Evolutionary conservation across 345 rosid genomes (phyloP), one percentile per base, ranked within the genome.

Genomic region (Eucalyptus marginata): DNA sequence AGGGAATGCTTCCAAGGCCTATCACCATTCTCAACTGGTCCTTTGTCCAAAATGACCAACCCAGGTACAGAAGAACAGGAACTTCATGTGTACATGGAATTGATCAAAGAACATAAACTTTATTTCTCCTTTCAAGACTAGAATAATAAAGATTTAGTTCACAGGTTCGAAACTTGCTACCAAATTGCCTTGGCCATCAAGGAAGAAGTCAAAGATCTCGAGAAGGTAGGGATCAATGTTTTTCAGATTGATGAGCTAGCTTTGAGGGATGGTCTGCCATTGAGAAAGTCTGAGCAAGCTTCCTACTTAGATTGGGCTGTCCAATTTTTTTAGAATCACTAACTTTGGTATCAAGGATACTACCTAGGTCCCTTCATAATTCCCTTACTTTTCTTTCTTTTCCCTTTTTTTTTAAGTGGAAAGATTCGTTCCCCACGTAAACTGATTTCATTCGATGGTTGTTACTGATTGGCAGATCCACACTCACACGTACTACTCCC

Each of bases 91-190:
- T 43, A 84, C 52, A 46, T 84, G 49, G 4, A 40, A 84, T 84
- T 50, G 86, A 46, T 9, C 4, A 83, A 80, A 46, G 20, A 31
- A 10, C 10, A 14, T 15, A 24, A 43, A 25, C 33, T 49, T 20
- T 10, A 20, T 47, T 84, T 46, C 17, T 31, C 36, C 36, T 49
- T 84, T 85, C 7, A 85, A 0, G n/a, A 51, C 52, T 16, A 46
- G 15, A 84, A 24, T 87, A 87, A 87, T 64, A 18, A 36, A 49
- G 7, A 22, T 54, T 71, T 24, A 44, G 54, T 68, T 56, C 92
- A 85, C 89, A 95, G 98, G 89, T 96, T 92, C 56, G 96, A 96
- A 91, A 97, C 99, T 71, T 95, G 97, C 92, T 96, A 97, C 91
- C 98, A 97, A 92, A 97, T 96, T 89, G 99, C 99, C 88, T 93